Percentiles rank a stretch among this genome's conserved stretches.
Evolutionary conservation across 2,329 filamentous ascomycete genomes (phyloP).

Genomic region (Calonectria pteridis): DNA sequence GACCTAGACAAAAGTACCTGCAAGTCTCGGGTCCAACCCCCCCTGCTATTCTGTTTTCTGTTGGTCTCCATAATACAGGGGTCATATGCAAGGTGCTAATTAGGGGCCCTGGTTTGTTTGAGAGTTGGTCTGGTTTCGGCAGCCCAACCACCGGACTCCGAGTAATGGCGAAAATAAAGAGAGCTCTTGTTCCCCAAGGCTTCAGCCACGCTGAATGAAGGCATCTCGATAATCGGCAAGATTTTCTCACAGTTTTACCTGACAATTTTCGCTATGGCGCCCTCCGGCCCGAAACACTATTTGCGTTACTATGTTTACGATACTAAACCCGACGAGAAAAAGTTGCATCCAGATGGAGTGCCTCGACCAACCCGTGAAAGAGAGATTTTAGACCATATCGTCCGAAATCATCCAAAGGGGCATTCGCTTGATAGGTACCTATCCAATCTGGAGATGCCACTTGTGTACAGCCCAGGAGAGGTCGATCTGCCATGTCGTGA

Average conservation of each 20-base stretch:
- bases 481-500: neutral
- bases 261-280: neutral
- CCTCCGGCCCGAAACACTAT: neutral
- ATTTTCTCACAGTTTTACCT: neutral
- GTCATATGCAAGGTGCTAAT: neutral
- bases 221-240: neutral
- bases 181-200: neutral
- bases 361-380: neutral
- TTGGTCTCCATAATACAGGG: neutral
- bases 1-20: neutral
- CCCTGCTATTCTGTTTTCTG: neutral
- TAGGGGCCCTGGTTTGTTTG: neutral
- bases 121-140: neutral
- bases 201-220: neutral
- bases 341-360: neutral
- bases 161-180: neutral
- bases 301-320: neutral
- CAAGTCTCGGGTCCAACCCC: neutral
- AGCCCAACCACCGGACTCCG: neutral
- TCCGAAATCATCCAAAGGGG: too few relatives aligned
- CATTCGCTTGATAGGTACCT: neutral
- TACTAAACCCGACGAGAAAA: neutral
- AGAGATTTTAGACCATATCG: neutral
- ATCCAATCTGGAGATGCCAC: neutral
- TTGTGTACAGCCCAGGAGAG: neutral